phyloP scores from a whole-genome alignment of 2,329 filamentous ascomycete species.

The Pezicula rhizophila region DNA sequence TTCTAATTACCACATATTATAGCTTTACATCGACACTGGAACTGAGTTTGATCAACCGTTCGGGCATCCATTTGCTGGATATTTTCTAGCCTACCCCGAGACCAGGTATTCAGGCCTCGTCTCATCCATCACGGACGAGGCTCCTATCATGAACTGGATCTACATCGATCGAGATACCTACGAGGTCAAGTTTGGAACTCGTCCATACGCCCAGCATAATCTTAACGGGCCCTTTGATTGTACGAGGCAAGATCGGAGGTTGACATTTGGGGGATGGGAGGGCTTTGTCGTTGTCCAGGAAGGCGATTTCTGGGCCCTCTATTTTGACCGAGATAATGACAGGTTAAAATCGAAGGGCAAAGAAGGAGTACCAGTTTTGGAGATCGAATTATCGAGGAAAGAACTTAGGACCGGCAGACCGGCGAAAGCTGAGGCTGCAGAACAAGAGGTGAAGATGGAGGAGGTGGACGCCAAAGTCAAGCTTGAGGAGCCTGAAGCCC shows the following conservation, averaged over 20 bases:
- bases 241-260: slow-evolving; percentile 43
- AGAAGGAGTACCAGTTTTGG: neutral
- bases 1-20: slow-evolving; percentile 9
- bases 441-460: neutral
- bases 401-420: neutral
- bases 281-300: slow-evolving; percentile 51
- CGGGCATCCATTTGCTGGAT: slow-evolving; percentile 45
- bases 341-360: slow-evolving; percentile 24
- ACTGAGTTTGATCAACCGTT: slow-evolving; percentile 36
- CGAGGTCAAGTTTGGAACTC: slow-evolving; percentile 57
- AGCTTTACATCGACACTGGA: slow-evolving; percentile 42
- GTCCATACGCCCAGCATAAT: slow-evolving; percentile 65
- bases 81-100: slow-evolving; percentile 51
- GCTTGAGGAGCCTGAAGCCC: too few relatives aligned
- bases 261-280: slow-evolving; percentile 61
- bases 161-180: slow-evolving; percentile 54
- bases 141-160: slow-evolving; percentile 62
- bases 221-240: slow-evolving; percentile 69
- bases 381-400: neutral
- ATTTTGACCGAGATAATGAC: slow-evolving; percentile 44
- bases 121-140: slow-evolving; percentile 42
- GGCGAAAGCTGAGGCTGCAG: neutral
- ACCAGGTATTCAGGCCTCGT: slow-evolving; percentile 40
- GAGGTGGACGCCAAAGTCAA: too few relatives aligned
- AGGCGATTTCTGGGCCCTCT: slow-evolving; percentile 47